Base-by-base conservation (phyloP, 805 yeast species). In the Pachysolen tannophilus region DNA sequence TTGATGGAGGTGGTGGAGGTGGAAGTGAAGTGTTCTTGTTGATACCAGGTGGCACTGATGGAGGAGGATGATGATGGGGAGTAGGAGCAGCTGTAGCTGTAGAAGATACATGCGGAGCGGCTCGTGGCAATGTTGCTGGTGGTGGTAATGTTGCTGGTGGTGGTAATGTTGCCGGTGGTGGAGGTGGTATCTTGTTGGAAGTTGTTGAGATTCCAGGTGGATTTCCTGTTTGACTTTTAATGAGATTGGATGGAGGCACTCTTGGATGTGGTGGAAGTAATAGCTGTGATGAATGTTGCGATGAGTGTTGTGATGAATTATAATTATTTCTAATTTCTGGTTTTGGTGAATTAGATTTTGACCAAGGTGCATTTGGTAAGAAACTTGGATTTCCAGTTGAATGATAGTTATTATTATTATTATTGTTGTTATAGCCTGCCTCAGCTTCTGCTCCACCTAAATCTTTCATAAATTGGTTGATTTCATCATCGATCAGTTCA, bases 401-500 rank as follows among this genome's bases (percentile, higher is more conserved):
- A 11, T 28, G 34, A 30, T 21, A 18, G 41, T 40, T 25, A 47
- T 32, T 8, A 33, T 32, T 24, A 41, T 48, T 13, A 35, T 32
- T 38, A 48, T 51, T 35, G 56, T 56, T 14, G 28, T 9, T 28
- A 14, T 31, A 30, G 14, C 13, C 30, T 14, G 34, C 35, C 21
- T 15, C 34, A 20, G 32, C 42, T 23, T 11, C 10, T 5, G n/a
- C 28, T 15, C 67, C 67, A 35, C 61, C 60, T 33, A 72, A 51
- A 35, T 68, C 77, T 34, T 56, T 53, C 68, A 76, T 66, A 58
- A 75, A 65, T 35, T 60, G 63, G 27, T 67, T 72, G 40, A 65
- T 65, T 43, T 74, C 79, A 29, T 56, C 47, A 33, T 72, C 78
- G 26, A 14, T 37, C 43, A 30, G 39, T 40, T 29, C 38, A 41